Evolutionary conservation across 2,329 filamentous ascomycete genomes (phyloP), one percentile per base, ranked within the genome.

Genomic region (Aspergillus novoparasiticus): DNA sequence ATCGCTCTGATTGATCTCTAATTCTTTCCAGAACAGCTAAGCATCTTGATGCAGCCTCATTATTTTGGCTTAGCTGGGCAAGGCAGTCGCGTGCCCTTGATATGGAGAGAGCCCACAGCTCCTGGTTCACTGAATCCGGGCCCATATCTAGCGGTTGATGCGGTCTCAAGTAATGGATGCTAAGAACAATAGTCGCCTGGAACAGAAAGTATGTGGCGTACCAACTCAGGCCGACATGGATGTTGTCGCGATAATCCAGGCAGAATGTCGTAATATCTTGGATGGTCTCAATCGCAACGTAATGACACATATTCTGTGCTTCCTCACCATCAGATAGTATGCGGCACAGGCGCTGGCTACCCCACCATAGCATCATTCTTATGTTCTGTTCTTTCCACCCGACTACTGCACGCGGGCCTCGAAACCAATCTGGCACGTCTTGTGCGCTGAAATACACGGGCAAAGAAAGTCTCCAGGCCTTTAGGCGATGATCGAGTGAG

Each of bases 201-300:
- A 73, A 62, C 10, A 72, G 41, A 54, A 67, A 72, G 48, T 71
- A 72, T 0, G 66, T 72, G 3, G 68, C 68, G 26, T 73, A 72
- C 68, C 68, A 73, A 48, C 61, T 66, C 1, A 72, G 32, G 0
- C 69, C 62, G 6, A 56, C 34, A 28, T 71, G 68, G 3, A 69
- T 14, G 4, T 50, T 39, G 11, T 67, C 61, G 0, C 59, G 23
- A 2, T 63, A 48, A 6, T 65, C 64, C 0, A 36, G 30, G 51
- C 64, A 66, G 45, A 69, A 69, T 2, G 57, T 65, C 0, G 67
- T 61, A 26, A 69, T 67, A 6, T 65, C 66, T 46, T 69, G 65
- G 23, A 69, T 67, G 0, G 64, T 68, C 32, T 68, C 67, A 3
- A 70, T 57, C 1, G 67, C 67, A 2, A 58, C 54, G 36, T 63